Evolutionary conservation across 1,284 basidiomycete genomes (phyloP).

Genomic region (Naganishia sp.): DNA sequence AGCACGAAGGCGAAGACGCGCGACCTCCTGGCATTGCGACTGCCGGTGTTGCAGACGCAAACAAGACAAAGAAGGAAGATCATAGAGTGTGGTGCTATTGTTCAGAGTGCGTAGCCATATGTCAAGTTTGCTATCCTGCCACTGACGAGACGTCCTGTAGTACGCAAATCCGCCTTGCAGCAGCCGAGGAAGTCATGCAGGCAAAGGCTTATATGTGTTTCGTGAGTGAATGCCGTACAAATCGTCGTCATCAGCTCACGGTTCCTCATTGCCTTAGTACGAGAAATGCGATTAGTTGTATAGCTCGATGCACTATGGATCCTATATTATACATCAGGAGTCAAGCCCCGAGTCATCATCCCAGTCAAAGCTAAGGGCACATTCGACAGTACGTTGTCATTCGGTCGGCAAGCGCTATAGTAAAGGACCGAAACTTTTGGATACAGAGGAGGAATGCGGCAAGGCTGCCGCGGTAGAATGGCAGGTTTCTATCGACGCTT

Average conservation of each 20-base stretch:
- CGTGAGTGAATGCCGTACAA: conserved; percentile 41
- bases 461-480: no score
- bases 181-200: conserved; percentile 82
- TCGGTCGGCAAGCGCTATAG: not conserved
- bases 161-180: conserved; percentile 73
- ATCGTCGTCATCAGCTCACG: not conserved
- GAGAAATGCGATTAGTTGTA: conserved; percentile 30
- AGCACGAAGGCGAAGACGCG: not conserved
- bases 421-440: not conserved
- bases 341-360: no score
- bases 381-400: no score
- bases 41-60: conserved; percentile 28
- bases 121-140: not conserved
- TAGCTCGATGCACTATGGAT: no score
- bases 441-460: not conserved
- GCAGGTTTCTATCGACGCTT: conserved; percentile 6
- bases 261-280: not conserved
- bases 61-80: conserved; percentile 40
- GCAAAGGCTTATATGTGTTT: conserved; percentile 79
- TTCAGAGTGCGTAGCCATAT: conserved; percentile 63
- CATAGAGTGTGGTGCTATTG: conserved; percentile 81
- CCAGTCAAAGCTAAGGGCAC: no score
- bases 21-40: conserved; percentile 3
- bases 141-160: conserved; percentile 33
- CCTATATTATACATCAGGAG: not conserved